phyloP scores from a whole-genome alignment of 2,329 filamentous ascomycete genomes.

The Colletotrichum kahawae region DNA sequence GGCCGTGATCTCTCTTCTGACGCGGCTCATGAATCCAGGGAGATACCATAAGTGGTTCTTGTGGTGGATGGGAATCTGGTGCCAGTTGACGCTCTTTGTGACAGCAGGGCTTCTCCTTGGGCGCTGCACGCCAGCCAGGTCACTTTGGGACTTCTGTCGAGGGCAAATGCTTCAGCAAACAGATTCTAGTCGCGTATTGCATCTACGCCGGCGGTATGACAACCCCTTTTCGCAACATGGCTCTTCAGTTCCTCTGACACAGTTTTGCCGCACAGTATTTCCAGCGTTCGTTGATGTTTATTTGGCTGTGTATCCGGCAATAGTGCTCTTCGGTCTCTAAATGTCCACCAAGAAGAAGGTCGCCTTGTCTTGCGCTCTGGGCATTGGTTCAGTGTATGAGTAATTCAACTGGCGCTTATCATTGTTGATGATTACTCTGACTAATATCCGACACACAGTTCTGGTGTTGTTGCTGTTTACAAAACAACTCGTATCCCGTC shows the following conservation, averaged over 20 bases:
- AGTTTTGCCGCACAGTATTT: slow-evolving; percentile 24
- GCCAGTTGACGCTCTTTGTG: background rate
- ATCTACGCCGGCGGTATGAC: slow-evolving; percentile 42
- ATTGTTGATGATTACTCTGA: background rate
- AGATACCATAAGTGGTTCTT: background rate
- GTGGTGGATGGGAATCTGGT: background rate
- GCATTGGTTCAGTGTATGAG: slow-evolving; percentile 41
- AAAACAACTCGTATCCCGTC: slow-evolving; percentile 40
- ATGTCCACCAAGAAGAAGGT: slow-evolving; percentile 46
- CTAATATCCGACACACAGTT: slow-evolving; percentile 12
- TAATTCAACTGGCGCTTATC: background rate
- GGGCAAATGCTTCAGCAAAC: background rate
- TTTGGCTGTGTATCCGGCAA: slow-evolving; percentile 44
- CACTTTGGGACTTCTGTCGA: background rate
- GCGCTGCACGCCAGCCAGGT: background rate
- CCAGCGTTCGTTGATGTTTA: slow-evolving; percentile 45
- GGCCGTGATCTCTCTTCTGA: slow-evolving; percentile 42
- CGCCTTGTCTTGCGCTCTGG: slow-evolving; percentile 39
- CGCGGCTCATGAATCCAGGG: slow-evolving; percentile 28
- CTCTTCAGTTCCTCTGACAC: background rate
- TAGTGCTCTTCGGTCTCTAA: slow-evolving; percentile 40
- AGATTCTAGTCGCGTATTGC: slow-evolving; percentile 41
- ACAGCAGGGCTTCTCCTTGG: background rate
- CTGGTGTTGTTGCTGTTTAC: slow-evolving; percentile 32
- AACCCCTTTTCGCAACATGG: background rate